Percentiles rank a stretch among this genome's conserved stretches.
phyloP scores from a whole-genome alignment of 2,329 filamentous ascomycete species.

The Penicillium sp. region DNA sequence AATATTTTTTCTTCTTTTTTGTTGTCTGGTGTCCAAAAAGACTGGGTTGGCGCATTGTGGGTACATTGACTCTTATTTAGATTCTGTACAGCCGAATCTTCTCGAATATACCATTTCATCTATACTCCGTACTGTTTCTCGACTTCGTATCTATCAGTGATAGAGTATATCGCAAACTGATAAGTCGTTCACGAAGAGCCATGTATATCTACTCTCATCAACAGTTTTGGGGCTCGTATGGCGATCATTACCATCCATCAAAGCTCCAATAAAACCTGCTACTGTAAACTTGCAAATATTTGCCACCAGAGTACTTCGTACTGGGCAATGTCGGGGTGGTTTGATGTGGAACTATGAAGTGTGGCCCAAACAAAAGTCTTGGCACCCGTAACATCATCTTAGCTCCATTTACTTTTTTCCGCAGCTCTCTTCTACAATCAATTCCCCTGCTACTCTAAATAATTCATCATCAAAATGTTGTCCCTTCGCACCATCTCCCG shows the following conservation, averaged over 20 bases:
- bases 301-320: no score
- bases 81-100: slow-evolving; percentile 14
- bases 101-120: slow-evolving; percentile 11
- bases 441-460: slow-evolving; percentile 11
- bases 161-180: neutral
- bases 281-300: no score
- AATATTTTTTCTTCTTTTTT: slow-evolving; percentile 15
- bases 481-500: slow-evolving; percentile 67
- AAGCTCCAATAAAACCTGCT: no score
- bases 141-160: no score
- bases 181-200: no score
- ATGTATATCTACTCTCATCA: no score
- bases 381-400: slow-evolving; percentile 31
- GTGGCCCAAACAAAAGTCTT: slow-evolving; percentile 29
- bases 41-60: slow-evolving; percentile 24
- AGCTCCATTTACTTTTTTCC: slow-evolving; percentile 25
- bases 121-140: neutral
- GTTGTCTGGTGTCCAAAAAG: slow-evolving; percentile 17
- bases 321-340: neutral
- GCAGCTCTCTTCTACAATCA: slow-evolving; percentile 15
- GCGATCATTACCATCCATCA: no score
- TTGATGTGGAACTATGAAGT: slow-evolving; percentile 3
- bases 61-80: slow-evolving; percentile 23
- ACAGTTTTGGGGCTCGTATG: no score
- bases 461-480: slow-evolving; percentile 59